These are phyloP conservation scores for Nevesoporus exiguus DNA, from an alignment of 768 basidiomycete species.

Conservation along the genomic window DNA sequence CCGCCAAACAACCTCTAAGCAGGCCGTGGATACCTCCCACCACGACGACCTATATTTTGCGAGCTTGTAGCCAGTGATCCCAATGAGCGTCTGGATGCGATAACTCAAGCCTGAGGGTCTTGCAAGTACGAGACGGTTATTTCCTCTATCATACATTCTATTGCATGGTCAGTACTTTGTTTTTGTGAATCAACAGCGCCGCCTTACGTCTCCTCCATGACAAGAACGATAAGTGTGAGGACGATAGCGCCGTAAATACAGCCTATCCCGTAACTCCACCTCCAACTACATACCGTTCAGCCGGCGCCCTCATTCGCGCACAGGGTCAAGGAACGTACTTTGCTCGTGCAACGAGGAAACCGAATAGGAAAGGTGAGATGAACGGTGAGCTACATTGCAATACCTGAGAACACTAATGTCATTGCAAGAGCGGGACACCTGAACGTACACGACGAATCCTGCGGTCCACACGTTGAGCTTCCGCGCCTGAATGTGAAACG, in stretches of 20 bases:
- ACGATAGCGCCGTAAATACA: constrained; percentile 47
- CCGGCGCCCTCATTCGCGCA: too few species aligned
- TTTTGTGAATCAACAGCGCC: not conserved
- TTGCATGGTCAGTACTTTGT: not conserved
- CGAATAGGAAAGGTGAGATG: constrained; percentile 29
- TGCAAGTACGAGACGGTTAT: constrained; percentile 28
- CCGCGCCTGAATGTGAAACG: constrained; percentile 51
- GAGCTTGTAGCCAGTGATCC: constrained; percentile 46
- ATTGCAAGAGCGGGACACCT: constrained; percentile 29
- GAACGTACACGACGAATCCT: constrained; percentile 52
- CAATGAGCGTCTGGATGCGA: constrained; percentile 46
- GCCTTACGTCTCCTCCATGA: constrained; percentile 50
- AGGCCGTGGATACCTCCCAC: constrained; percentile 31
- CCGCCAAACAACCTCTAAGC: constrained; percentile 44
- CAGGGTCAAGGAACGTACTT: constrained; percentile 15
- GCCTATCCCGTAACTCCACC: constrained; percentile 54
- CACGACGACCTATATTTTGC: constrained; percentile 43
- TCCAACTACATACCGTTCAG: constrained; percentile 33
- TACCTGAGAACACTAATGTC: constrained; percentile 17
- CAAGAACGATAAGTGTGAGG: constrained; percentile 42
- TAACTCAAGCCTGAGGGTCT: constrained; percentile 34
- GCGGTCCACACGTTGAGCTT: constrained; percentile 53
- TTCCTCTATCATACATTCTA: constrained; percentile 49
- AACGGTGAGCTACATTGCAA: constrained; percentile 30
- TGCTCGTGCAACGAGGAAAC: constrained; percentile 26